Percentiles rank a stretch among this genome's conserved stretches.
These are phyloP conservation scores for Rhizopogon rudus DNA, from an alignment of 768 basidiomycete genomes.

Conservation along the genomic window DNA sequence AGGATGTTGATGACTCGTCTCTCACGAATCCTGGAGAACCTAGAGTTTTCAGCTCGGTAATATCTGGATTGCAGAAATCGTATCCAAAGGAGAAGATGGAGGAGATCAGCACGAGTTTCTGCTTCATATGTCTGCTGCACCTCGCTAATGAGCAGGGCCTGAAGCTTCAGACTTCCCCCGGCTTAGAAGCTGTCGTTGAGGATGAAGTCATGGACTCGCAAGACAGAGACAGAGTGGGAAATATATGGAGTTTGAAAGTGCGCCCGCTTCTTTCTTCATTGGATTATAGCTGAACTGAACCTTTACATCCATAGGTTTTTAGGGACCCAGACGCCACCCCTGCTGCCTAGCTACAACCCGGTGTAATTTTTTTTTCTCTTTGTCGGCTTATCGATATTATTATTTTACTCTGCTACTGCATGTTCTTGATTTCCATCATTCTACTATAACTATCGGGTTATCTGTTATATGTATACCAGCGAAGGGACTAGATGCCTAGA, in stretches of 20 bases:
- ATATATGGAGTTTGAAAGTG: conserved; percentile 78
- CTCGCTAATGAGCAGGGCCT: conserved; percentile 96
- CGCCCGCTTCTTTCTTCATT: conserved; percentile 9
- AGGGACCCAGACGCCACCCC: conserved; percentile 35
- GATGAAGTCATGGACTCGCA: conserved; percentile 32
- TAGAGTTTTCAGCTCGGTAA: conserved; percentile 74
- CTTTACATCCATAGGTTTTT: conserved; percentile 31
- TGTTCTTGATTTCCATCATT: conserved; percentile 3
- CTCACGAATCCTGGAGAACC: conserved; percentile 63
- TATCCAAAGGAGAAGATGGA: conserved; percentile 95
- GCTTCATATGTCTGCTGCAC: conserved; percentile 96
- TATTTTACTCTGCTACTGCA: conserved; percentile 7
- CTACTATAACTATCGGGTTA: not conserved
- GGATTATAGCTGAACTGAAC: not conserved
- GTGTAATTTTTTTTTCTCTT: conserved; percentile 18
- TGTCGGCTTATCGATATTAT: conserved; percentile 6
- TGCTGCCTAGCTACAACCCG: conserved; percentile 13
- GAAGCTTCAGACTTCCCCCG: conserved; percentile 57
- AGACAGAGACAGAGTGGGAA: conserved; percentile 48
- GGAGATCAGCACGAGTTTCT: conserved; percentile 98
- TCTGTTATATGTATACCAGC: conserved; percentile 8
- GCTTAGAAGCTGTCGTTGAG: conserved; percentile 30
- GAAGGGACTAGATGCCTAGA: not conserved
- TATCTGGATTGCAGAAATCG: conserved; percentile 70
- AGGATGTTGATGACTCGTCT: conserved; percentile 52